Conservation (phyloP, 495 filamentous ascomycete genomes). For the Neurospora pannonica region DNA sequence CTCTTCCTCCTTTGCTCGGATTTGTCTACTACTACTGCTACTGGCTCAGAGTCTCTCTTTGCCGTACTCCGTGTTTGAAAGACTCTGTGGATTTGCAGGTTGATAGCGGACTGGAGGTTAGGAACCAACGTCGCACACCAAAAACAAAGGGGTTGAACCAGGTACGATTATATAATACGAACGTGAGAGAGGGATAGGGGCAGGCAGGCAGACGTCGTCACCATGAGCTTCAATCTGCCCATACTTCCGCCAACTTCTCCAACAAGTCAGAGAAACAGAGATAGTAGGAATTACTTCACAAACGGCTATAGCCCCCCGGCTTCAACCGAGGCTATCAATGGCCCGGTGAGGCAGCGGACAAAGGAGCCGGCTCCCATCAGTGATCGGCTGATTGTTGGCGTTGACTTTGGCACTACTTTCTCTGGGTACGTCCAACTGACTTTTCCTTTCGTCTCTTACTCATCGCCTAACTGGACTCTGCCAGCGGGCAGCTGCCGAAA, state of each 20-base stretch:
- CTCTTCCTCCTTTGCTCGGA: background rate
- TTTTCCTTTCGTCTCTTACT: background rate
- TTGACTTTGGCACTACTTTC: slow-evolving; percentile 65
- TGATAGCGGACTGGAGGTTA: background rate
- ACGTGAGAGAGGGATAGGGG: slow-evolving; percentile 6
- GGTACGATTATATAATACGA: background rate
- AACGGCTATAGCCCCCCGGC: slow-evolving; percentile 37
- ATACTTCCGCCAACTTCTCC: slow-evolving; percentile 27
- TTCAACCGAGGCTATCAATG: slow-evolving; percentile 45
- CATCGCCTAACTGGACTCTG: background rate
- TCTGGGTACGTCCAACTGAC: slow-evolving; percentile 43
- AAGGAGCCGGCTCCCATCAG: slow-evolving; percentile 34
- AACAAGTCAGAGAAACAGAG: slow-evolving; percentile 38
- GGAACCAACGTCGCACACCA: background rate
- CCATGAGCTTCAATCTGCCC: slow-evolving; percentile 42
- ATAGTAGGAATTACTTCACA: slow-evolving; percentile 45
- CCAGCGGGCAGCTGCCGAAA: background rate
- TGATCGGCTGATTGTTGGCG: slow-evolving; percentile 53
- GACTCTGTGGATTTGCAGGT: background rate
- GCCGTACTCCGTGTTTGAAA: background rate
- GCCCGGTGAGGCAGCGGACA: slow-evolving; percentile 42
- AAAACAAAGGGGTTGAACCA: background rate
- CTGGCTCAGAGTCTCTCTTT: background rate
- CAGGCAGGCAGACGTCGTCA: slow-evolving; percentile 3
- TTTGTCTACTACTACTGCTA: background rate